These are phyloP conservation scores for Vanilla planifolia DNA, from an alignment of 106 monocot species.

Conservation along the genomic window DNA sequence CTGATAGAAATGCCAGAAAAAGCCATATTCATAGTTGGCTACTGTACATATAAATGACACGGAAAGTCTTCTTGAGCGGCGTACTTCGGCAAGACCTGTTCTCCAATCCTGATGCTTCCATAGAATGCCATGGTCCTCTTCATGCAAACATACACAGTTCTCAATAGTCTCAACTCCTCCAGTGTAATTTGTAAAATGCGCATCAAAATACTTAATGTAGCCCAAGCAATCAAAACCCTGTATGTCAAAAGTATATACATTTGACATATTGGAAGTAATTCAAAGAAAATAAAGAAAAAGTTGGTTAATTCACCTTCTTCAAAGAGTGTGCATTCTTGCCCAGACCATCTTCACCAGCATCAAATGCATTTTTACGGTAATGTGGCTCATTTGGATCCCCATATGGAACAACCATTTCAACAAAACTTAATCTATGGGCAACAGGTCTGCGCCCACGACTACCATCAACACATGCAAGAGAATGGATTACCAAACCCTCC, in stretches of 20 bases:
- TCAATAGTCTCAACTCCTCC: constrained; percentile 98
- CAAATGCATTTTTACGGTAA: constrained; percentile 97
- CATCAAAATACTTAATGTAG: constrained; percentile 97
- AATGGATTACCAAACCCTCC: constrained; percentile 91
- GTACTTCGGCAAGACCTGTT: constrained; percentile 94
- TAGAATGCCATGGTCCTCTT: constrained; percentile 92
- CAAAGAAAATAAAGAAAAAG: background rate
- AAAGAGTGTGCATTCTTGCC: constrained; percentile 97
- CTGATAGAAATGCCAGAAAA: constrained; percentile 99
- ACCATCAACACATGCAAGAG: constrained; percentile 93
- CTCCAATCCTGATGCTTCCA: constrained; percentile 99
- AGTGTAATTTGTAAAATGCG: constrained; percentile 94
- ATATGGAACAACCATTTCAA: constrained; percentile 99
- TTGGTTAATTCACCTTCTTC: constrained; percentile 48
- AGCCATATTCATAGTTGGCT: constrained; percentile 97
- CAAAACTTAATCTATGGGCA: constrained; percentile 88
- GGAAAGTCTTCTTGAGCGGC: constrained; percentile 84
- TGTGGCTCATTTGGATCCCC: constrained; percentile 98
- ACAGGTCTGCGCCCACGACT: constrained; percentile 86
- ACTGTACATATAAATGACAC: constrained; percentile 98
- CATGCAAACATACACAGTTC: constrained; percentile 97
- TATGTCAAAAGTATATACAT: constrained; percentile 2
- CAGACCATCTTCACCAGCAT: constrained; percentile 97
- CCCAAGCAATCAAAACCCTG: constrained; percentile 98
- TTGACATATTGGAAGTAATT: background rate